A percentile compares a stretch with the other conserved stretches of the same genome.
Evolutionary conservation across 805 yeast species (phyloP).

Genomic region (Wickerhamomyces strasburgensis): DNA sequence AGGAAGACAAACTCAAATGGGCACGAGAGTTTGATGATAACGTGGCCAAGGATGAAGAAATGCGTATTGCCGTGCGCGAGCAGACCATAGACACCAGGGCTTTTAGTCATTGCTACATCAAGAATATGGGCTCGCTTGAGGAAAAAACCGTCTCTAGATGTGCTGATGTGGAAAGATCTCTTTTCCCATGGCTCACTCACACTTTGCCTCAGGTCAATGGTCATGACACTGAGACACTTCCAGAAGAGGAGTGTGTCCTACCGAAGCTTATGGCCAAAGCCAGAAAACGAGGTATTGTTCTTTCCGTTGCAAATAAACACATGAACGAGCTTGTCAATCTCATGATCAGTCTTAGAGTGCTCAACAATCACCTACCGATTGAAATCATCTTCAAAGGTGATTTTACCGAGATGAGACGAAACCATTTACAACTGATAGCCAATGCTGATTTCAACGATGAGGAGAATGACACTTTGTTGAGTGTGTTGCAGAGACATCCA

Average conservation of each 20-base stretch:
- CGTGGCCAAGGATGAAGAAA: neutral
- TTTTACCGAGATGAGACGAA: slow-evolving; percentile 11
- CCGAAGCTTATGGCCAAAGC: slow-evolving; percentile 1
- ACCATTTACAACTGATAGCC: neutral
- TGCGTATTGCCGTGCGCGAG: neutral
- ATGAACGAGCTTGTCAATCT: slow-evolving; percentile 18
- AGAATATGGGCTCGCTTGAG: neutral
- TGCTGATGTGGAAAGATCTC: neutral
- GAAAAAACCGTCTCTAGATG: slow-evolving; percentile 1
- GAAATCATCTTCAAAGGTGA: slow-evolving; percentile 27
- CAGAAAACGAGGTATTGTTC: slow-evolving; percentile 28
- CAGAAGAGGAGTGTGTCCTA: neutral
- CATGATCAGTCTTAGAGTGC: slow-evolving; percentile 22
- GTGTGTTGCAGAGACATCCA: neutral
- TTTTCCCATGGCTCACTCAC: slow-evolving; percentile 7
- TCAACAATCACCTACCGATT: slow-evolving; percentile 26
- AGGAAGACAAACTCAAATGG: too few relatives aligned
- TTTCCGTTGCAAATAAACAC: slow-evolving; percentile 20
- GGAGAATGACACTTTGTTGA: neutral
- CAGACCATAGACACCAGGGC: slow-evolving; percentile 6
- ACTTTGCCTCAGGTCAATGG: neutral
- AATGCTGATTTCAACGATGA: neutral
- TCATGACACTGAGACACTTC: neutral
- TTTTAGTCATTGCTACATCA: slow-evolving; percentile 5
- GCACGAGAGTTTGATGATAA: neutral